These are phyloP conservation scores for Entomortierella beljakovae DNA, from an alignment of 192 early-diverging fungal genomes.

Conservation along the genomic window DNA sequence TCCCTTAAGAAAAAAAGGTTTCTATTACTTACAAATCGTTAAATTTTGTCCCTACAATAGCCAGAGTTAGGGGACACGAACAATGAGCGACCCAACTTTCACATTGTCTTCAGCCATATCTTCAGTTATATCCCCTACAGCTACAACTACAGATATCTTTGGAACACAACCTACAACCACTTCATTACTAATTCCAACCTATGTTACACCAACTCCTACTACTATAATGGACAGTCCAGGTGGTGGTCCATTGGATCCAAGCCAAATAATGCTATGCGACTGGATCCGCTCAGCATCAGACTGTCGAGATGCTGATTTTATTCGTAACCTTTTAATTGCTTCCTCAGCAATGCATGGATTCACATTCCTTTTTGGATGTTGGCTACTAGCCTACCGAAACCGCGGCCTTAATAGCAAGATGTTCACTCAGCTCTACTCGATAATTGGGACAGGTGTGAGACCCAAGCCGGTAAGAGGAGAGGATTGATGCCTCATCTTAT, in stretches of 20 bases:
- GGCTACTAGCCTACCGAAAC: slow-evolving; percentile 39
- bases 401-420: slow-evolving; percentile 42
- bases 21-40: not conserved
- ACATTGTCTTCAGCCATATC: slow-evolving; percentile 22
- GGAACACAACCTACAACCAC: not conserved
- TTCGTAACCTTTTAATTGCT: slow-evolving; percentile 18
- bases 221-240: not conserved
- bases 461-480: slow-evolving; percentile 52
- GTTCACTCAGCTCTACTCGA: slow-evolving; percentile 35
- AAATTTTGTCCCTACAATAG: not conserved
- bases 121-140: slow-evolving; percentile 6
- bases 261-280: slow-evolving; percentile 20
- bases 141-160: not conserved
- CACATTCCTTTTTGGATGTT: slow-evolving; percentile 33
- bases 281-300: slow-evolving; percentile 44
- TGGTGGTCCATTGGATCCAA: not conserved
- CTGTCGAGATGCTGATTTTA: slow-evolving; percentile 48
- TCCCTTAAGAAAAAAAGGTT: too few species aligned
- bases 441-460: slow-evolving; percentile 29
- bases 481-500: too few species aligned
- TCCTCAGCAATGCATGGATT: slow-evolving; percentile 40
- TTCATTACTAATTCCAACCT: not conserved
- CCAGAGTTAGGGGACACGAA: not conserved
- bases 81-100: not conserved
- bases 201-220: not conserved